phyloP scores from a whole-genome alignment of 2,329 filamentous ascomycete genomes.

The Beauveria bassiana region DNA sequence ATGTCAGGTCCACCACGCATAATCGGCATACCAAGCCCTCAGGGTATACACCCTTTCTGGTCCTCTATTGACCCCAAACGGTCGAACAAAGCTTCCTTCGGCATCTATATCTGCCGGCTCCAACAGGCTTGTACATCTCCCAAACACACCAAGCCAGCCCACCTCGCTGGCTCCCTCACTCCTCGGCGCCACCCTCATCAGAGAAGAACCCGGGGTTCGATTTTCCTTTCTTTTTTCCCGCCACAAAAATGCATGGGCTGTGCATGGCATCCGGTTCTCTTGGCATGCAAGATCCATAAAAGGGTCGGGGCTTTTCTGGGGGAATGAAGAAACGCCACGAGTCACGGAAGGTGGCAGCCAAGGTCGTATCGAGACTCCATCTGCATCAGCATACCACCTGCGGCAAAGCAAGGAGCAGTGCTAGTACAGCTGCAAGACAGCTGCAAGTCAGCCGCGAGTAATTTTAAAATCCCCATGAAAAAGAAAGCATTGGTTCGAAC shows the following conservation, averaged over 20 bases:
- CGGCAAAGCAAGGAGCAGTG: no score
- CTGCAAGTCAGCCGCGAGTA: background rate
- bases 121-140: background rate
- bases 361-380: background rate
- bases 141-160: slow-evolving; percentile 3
- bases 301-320: background rate
- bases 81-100: background rate
- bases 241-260: background rate
- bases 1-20: slow-evolving; percentile 4
- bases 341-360: background rate
- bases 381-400: no score
- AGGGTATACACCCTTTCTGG: slow-evolving; percentile 1
- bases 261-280: background rate
- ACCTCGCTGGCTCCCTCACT: background rate
- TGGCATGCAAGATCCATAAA: background rate
- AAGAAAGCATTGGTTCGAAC: background rate
- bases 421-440: background rate
- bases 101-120: background rate
- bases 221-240: background rate
- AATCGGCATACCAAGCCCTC: slow-evolving; percentile 3
- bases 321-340: slow-evolving; percentile 1
- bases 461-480: background rate
- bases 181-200: background rate
- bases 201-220: background rate
- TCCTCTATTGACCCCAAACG: background rate